These are phyloP conservation scores for Fragosphaeria purpurea DNA, from an alignment of 2,329 filamentous ascomycete species.

Conservation along the genomic window DNA sequence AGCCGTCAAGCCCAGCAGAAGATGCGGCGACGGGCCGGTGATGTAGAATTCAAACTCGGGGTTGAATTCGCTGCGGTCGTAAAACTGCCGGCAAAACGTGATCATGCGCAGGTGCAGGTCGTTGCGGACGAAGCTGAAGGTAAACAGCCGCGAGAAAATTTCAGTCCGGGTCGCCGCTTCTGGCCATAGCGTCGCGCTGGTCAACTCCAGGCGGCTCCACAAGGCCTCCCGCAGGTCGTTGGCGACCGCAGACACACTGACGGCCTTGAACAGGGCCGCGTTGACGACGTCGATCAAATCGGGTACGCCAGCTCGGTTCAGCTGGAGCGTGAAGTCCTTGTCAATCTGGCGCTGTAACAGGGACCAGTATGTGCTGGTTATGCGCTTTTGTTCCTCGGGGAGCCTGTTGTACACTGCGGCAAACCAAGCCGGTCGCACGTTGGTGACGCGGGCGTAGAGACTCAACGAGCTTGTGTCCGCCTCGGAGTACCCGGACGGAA, in stretches of 20 bases:
- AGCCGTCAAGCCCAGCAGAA: slow-evolving; percentile 42
- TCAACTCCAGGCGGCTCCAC: too few relatives aligned
- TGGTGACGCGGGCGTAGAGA: neutral
- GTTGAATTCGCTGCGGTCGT: neutral
- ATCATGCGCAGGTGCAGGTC: neutral
- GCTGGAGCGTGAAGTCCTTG: too few relatives aligned
- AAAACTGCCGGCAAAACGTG: neutral
- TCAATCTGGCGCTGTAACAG: neutral
- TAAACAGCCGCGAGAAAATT: neutral
- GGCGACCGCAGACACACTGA: too few relatives aligned
- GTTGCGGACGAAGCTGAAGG: neutral
- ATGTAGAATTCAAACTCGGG: slow-evolving; percentile 24
- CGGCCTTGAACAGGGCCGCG: too few relatives aligned
- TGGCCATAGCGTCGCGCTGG: too few relatives aligned
- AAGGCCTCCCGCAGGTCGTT: too few relatives aligned
- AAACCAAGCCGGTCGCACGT: neutral
- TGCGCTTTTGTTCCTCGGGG: neutral
- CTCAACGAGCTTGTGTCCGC: neutral
- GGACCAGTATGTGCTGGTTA: slow-evolving; percentile 2
- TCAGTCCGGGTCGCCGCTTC: too few relatives aligned
- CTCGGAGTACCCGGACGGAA: neutral
- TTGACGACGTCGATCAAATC: neutral
- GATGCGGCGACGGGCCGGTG: slow-evolving; percentile 26
- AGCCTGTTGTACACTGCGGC: neutral
- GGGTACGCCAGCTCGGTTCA: neutral